Percentiles rank a stretch among this genome's conserved stretches.
Evolutionary conservation across 768 basidiomycete genomes (phyloP).

Genomic region (Tephrocybe sp.): DNA sequence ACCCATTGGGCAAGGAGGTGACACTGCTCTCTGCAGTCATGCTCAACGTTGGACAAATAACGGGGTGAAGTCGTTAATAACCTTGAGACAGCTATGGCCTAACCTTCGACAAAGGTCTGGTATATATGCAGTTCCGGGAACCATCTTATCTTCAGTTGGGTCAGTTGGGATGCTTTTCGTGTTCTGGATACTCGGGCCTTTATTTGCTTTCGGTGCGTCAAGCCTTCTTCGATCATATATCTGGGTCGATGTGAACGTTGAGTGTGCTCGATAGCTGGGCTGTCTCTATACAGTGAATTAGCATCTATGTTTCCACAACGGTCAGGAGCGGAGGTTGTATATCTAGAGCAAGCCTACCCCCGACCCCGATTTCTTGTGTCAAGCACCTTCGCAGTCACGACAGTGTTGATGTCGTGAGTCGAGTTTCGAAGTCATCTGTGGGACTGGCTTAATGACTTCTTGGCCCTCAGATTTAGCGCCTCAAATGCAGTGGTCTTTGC

Average conservation of each 20-base stretch:
- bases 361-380: constrained; percentile 43
- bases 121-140: constrained; percentile 36
- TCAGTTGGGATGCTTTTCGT: constrained; percentile 31
- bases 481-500: constrained; percentile 38
- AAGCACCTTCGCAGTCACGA: constrained; percentile 39
- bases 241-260: background rate
- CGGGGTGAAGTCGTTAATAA: background rate
- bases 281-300: constrained; percentile 41
- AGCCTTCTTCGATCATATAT: background rate
- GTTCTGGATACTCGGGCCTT: constrained; percentile 32
- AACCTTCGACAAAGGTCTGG: constrained; percentile 26
- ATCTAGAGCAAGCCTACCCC: constrained; percentile 46
- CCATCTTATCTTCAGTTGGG: constrained; percentile 35
- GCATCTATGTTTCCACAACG: constrained; percentile 48
- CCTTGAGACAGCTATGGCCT: background rate
- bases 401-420: constrained; percentile 35
- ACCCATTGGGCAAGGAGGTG: constrained; percentile 31
- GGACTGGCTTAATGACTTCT: constrained; percentile 1
- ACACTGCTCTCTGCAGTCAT: constrained; percentile 34
- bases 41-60: constrained; percentile 34
- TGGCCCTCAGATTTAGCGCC: constrained; percentile 26
- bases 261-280: constrained; percentile 25
- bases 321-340: constrained; percentile 51
- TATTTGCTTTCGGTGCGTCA: constrained; percentile 31
- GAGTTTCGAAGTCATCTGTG: too few relatives aligned